Evolutionary conservation across 2,329 filamentous ascomycete species (phyloP).

Genomic region (Coniella lustricola): DNA sequence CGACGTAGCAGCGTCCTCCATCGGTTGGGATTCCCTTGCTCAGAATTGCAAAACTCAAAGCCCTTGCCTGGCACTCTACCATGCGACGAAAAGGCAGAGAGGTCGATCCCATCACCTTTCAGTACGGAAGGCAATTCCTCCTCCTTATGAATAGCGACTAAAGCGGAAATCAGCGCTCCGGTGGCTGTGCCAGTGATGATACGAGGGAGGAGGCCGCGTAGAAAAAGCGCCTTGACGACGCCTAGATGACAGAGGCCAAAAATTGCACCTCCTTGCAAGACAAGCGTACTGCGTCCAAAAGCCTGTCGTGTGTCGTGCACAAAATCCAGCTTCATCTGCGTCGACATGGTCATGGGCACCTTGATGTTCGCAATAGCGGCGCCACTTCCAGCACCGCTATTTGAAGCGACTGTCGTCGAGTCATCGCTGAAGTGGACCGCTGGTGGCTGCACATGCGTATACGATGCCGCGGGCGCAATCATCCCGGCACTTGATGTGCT

Average conservation of each 20-base stretch:
- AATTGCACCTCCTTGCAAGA: constrained; percentile 84
- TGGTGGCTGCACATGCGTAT: constrained; percentile 1
- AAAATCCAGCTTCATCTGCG: constrained; percentile 63
- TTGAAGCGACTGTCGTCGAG: constrained; percentile 7
- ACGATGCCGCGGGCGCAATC: not conserved
- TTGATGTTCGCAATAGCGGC: constrained; percentile 1
- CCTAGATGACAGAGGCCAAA: constrained; percentile 88
- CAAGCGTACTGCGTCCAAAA: constrained; percentile 77
- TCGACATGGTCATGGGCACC: constrained; percentile 19
- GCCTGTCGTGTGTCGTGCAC: constrained; percentile 82
- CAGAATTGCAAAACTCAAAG: constrained; percentile 14
- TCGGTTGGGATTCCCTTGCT: constrained; percentile 34
- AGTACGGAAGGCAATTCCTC: constrained; percentile 74
- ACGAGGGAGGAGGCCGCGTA: constrained; percentile 72
- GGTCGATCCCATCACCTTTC: constrained; percentile 71
- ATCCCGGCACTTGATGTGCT: not conserved
- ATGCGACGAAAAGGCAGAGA: constrained; percentile 63
- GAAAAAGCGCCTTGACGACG: constrained; percentile 79
- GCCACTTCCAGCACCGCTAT: constrained; percentile 2
- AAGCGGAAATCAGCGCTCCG: constrained; percentile 79
- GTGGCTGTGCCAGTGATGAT: constrained; percentile 91
- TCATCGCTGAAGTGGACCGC: constrained; percentile 14
- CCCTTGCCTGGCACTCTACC: constrained; percentile 23
- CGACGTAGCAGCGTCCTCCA: constrained; percentile 60
- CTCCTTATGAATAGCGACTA: constrained; percentile 81